Conservation (phyloP, 805 yeast genomes). For the Ogataea corticis region DNA sequence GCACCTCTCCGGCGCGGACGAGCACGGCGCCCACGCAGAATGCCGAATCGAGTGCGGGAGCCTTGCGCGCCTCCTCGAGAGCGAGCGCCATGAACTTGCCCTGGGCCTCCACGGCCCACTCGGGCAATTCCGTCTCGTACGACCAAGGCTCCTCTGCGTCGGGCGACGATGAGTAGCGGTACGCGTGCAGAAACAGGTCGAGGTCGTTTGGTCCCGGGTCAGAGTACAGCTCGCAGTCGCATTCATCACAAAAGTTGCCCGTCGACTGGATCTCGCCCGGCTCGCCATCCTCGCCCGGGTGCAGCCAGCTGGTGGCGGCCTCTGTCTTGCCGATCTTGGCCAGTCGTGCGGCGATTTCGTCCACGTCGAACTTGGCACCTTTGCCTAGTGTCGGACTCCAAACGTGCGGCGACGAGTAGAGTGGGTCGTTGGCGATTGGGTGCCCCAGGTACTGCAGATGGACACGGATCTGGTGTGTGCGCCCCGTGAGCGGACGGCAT, state of each 20-base stretch:
- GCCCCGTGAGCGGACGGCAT: constrained; percentile 86
- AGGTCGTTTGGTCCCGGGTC: constrained; percentile 91
- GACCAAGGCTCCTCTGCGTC: constrained; percentile 51
- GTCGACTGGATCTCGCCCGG: constrained; percentile 53
- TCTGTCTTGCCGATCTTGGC: constrained; percentile 70
- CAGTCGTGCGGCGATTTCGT: constrained; percentile 47
- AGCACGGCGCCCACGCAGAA: constrained; percentile 93
- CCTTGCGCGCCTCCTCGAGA: constrained; percentile 71
- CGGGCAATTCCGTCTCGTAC: constrained; percentile 74
- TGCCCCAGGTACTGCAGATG: constrained; percentile 86
- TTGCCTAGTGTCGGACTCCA: constrained; percentile 84
- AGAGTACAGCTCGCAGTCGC: constrained; percentile 70
- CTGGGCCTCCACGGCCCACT: constrained; percentile 73
- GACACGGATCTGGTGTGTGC: constrained; percentile 94
- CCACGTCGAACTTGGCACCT: constrained; percentile 47
- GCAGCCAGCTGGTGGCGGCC: constrained; percentile 68
- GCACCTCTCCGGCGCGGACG: constrained; percentile 60
- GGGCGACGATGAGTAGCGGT: constrained; percentile 61
- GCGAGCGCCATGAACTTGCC: constrained; percentile 72
- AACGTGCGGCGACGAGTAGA: constrained; percentile 72
- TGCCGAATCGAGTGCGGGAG: constrained; percentile 81
- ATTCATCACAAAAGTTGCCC: constrained; percentile 56
- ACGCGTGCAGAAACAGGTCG: constrained; percentile 90
- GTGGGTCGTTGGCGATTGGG: constrained; percentile 92
- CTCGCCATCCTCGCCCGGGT: constrained; percentile 50